phyloP scores from a whole-genome alignment of 2,329 filamentous ascomycete genomes.

The Metarhizium robertsii region DNA sequence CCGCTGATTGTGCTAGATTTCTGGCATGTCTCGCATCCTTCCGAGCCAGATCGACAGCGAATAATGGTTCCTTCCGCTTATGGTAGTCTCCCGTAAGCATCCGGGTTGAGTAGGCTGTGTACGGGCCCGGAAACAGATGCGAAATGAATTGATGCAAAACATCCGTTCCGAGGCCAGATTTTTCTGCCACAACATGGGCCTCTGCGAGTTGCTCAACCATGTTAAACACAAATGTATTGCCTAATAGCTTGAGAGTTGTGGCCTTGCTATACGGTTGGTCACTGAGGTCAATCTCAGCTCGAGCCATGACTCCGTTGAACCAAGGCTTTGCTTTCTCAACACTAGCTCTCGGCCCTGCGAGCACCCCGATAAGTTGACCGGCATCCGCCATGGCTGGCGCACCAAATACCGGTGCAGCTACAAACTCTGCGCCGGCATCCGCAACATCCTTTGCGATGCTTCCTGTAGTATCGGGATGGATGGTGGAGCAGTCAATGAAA shows the following conservation, averaged over 20 bases:
- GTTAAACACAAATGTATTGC: slow-evolving; percentile 78
- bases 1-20: slow-evolving; percentile 52
- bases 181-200: slow-evolving; percentile 70
- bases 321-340: slow-evolving; percentile 60
- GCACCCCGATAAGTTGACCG: slow-evolving; percentile 63
- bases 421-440: slow-evolving; percentile 58
- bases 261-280: slow-evolving; percentile 61
- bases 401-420: slow-evolving; percentile 63
- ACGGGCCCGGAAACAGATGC: slow-evolving; percentile 65
- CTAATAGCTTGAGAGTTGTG: slow-evolving; percentile 68
- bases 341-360: slow-evolving; percentile 52
- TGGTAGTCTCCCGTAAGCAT: slow-evolving; percentile 72
- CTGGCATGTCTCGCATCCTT: slow-evolving; percentile 75
- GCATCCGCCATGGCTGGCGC: slow-evolving; percentile 61
- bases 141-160: slow-evolving; percentile 65
- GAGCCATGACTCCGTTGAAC: slow-evolving; percentile 62
- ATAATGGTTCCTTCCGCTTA: slow-evolving; percentile 67
- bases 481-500: slow-evolving; percentile 79
- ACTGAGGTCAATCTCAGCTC: slow-evolving; percentile 60
- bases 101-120: slow-evolving; percentile 63
- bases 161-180: slow-evolving; percentile 62
- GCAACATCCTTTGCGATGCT: slow-evolving; percentile 49
- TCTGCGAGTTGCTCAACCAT: slow-evolving; percentile 75
- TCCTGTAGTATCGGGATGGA: slow-evolving; percentile 74
- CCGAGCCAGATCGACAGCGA: slow-evolving; percentile 70